A percentile compares a stretch with the other conserved stretches of the same genome.
Evolutionary conservation across 2,329 filamentous ascomycete species (phyloP).

Genomic region (Penicillium frequentans): DNA sequence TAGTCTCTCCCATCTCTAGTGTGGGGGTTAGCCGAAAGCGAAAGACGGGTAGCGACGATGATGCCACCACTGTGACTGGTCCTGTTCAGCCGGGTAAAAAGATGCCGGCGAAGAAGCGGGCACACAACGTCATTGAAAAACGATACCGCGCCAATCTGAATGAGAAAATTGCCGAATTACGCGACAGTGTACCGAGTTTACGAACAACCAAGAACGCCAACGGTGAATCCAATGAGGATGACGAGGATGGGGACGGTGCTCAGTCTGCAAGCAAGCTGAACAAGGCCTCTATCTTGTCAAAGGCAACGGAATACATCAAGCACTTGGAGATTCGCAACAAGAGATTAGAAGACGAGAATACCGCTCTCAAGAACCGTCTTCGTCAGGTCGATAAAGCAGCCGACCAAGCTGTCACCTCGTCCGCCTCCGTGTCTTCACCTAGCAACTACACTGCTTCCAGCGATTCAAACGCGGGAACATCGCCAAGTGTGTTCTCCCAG

Average conservation of each 20-base stretch:
- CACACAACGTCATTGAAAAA: slow-evolving; percentile 98
- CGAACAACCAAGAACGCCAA: slow-evolving; percentile 67
- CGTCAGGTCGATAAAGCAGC: slow-evolving; percentile 71
- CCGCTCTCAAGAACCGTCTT: slow-evolving; percentile 73
- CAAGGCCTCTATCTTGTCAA: slow-evolving; percentile 94
- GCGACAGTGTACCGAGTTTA: slow-evolving; percentile 88
- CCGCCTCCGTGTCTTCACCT: slow-evolving; percentile 41
- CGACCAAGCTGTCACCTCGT: slow-evolving; percentile 40
- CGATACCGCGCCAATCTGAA: slow-evolving; percentile 94
- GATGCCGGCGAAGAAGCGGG: slow-evolving; percentile 79
- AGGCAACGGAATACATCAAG: slow-evolving; percentile 93
- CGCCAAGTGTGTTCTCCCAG: slow-evolving; percentile 44
- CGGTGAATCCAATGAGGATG: slow-evolving; percentile 55
- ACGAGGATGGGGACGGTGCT: slow-evolving; percentile 77
- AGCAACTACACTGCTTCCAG: slow-evolving; percentile 40
- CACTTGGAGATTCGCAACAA: slow-evolving; percentile 91
- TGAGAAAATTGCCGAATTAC: slow-evolving; percentile 89
- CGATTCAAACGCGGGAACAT: slow-evolving; percentile 36
- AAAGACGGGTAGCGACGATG: slow-evolving; percentile 64
- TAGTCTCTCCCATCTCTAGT: slow-evolving; percentile 28
- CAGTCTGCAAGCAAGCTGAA: slow-evolving; percentile 92
- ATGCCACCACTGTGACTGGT: slow-evolving; percentile 31
- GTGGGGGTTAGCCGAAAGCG: slow-evolving; percentile 58
- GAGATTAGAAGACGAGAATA: slow-evolving; percentile 78
- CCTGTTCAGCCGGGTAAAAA: slow-evolving; percentile 44